These are phyloP conservation scores for Hawksworthiomyces lignivorus DNA, from an alignment of 2,329 filamentous ascomycete genomes.

Conservation along the genomic window DNA sequence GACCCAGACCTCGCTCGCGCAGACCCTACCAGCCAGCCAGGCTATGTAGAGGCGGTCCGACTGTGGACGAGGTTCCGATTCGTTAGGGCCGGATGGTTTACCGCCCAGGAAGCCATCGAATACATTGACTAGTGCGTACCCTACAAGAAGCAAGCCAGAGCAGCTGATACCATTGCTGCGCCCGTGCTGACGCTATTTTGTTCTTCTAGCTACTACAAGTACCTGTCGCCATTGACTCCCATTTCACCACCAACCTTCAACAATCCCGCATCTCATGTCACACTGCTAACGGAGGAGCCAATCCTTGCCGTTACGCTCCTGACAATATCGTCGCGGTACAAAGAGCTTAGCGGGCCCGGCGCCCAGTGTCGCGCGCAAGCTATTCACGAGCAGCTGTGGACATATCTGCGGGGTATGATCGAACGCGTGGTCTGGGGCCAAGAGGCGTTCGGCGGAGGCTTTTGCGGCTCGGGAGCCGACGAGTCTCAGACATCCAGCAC, in stretches of 20 bases:
- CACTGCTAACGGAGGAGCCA: conserved; percentile 80
- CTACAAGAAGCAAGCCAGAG: too few species aligned
- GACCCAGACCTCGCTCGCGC: conserved; percentile 39
- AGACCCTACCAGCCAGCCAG: conserved; percentile 39
- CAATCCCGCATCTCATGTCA: conserved; percentile 69
- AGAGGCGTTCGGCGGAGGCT: conserved; percentile 86
- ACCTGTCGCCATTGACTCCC: conserved; percentile 84
- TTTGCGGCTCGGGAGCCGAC: conserved; percentile 63
- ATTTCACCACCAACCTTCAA: conserved; percentile 89
- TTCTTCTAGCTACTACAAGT: conserved; percentile 68
- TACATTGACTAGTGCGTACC: conserved; percentile 79
- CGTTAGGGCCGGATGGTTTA: conserved; percentile 95
- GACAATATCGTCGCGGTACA: conserved; percentile 84
- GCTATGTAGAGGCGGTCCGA: conserved; percentile 63
- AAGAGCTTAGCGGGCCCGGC: conserved; percentile 69
- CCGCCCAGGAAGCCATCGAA: conserved; percentile 81
- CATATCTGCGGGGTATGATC: conserved; percentile 88
- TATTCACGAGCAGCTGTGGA: conserved; percentile 94
- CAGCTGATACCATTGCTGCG: too few species aligned
- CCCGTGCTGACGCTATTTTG: not conserved
- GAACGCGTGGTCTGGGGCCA: conserved; percentile 93
- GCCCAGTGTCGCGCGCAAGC: conserved; percentile 77
- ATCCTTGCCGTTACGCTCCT: conserved; percentile 87
- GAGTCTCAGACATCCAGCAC: conserved; percentile 59
- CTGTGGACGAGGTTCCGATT: conserved; percentile 93